Percentiles rank a stretch among this genome's conserved stretches.
These are phyloP conservation scores for Neoarthrinium moseri DNA, from an alignment of 2,329 filamentous ascomycete genomes.

Conservation along the genomic window DNA sequence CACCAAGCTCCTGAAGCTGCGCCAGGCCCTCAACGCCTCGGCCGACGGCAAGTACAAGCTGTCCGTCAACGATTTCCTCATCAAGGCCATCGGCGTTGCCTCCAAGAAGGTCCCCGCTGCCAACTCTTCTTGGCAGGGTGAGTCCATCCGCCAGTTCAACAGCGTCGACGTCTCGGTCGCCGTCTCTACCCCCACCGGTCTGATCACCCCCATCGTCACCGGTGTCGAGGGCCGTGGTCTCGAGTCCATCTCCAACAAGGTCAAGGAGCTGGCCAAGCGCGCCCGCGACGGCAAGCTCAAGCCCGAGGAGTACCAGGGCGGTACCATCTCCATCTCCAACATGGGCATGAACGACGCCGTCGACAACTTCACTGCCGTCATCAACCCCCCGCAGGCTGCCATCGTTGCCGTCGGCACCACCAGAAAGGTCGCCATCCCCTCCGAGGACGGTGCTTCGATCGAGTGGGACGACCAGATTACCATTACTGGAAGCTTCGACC, in stretches of 20 bases:
- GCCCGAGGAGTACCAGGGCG: constrained; percentile 98
- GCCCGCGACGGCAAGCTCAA: constrained; percentile 97
- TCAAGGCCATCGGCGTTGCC: constrained; percentile 90
- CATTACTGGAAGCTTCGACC: constrained; percentile 94
- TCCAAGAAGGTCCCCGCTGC: constrained; percentile 91
- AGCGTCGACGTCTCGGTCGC: constrained; percentile 93
- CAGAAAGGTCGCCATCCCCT: constrained; percentile 89
- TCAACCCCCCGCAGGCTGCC: constrained; percentile 96
- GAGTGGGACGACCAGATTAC: constrained; percentile 98
- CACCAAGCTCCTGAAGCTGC: constrained; percentile 92
- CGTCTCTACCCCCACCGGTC: constrained; percentile 85
- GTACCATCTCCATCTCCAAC: constrained; percentile 99
- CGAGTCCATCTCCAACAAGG: constrained; percentile 78
- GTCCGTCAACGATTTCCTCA: constrained; percentile 98
- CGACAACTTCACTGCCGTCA: constrained; percentile 95
- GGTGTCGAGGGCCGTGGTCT: constrained; percentile 85
- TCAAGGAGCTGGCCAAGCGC: constrained; percentile 97
- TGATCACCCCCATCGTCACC: constrained; percentile 97
- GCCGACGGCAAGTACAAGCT: constrained; percentile 96
- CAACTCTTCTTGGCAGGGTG: constrained; percentile 93
- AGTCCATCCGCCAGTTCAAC: constrained; percentile 89
- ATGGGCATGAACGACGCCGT: constrained; percentile 99
- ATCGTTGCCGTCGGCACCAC: constrained; percentile 95
- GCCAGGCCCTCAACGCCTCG: constrained; percentile 85
- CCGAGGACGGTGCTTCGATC: constrained; percentile 76